phyloP scores from a whole-genome alignment of 2,329 filamentous ascomycete genomes.

The Colletotrichum tabaci region DNA sequence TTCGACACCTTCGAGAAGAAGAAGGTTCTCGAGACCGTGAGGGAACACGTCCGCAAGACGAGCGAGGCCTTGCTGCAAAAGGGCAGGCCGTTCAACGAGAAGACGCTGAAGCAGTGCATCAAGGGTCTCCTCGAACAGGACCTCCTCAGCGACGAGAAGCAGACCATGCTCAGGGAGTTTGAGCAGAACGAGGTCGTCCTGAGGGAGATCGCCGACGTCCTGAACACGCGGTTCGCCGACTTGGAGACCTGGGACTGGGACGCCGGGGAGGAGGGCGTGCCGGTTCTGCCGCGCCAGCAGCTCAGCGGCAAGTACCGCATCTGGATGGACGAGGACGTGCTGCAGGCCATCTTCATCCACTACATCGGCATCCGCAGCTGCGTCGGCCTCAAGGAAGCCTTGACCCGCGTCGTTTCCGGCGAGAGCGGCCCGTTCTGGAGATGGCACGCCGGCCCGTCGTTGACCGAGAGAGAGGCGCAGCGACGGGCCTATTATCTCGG shows the following conservation, averaged over 20 bases:
- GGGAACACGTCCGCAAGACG: conserved; percentile 47
- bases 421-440: conserved; percentile 50
- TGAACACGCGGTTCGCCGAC: conserved; percentile 65
- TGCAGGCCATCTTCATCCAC: conserved; percentile 67
- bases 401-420: conserved; percentile 45
- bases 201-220: conserved; percentile 65
- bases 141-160: conserved; percentile 59
- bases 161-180: conserved; percentile 61
- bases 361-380: conserved; percentile 65
- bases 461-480: conserved; percentile 31
- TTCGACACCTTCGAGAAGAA: conserved; percentile 54
- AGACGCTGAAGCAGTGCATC: conserved; percentile 57
- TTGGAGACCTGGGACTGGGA: conserved; percentile 64
- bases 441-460: conserved; percentile 11
- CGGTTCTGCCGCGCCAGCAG: conserved; percentile 61
- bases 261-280: conserved; percentile 52
- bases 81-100: conserved; percentile 53
- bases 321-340: conserved; percentile 67
- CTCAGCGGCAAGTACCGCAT: conserved; percentile 65
- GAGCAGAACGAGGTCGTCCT: conserved; percentile 58
- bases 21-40: conserved; percentile 45
- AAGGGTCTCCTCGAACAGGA: conserved; percentile 60
- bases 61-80: conserved; percentile 44
- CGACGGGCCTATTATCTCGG: conserved; percentile 57
- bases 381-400: conserved; percentile 59